phyloP scores from a whole-genome alignment of 495 filamentous ascomycete species.

The Hypoxylon fragiforme region DNA sequence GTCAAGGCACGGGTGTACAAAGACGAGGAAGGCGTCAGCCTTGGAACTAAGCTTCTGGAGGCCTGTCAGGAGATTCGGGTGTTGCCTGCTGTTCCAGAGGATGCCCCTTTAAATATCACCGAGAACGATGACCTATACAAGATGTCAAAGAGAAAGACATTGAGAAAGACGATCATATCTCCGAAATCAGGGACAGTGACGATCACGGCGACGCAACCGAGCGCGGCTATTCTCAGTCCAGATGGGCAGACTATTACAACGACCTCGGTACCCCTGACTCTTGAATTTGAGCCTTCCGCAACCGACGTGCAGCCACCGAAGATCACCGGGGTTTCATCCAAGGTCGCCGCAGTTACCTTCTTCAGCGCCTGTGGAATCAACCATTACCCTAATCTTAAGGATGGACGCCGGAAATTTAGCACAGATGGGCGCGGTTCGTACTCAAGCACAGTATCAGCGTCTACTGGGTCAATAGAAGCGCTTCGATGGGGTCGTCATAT shows the following conservation, averaged over 20 bases:
- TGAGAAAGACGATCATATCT: slow-evolving; percentile 78
- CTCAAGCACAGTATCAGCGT: slow-evolving; percentile 62
- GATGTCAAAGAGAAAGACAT: slow-evolving; percentile 71
- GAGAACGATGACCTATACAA: slow-evolving; percentile 65
- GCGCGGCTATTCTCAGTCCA: slow-evolving; percentile 62
- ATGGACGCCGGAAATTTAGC: slow-evolving; percentile 49
- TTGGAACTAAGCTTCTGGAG: slow-evolving; percentile 47
- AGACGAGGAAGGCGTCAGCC: slow-evolving; percentile 33
- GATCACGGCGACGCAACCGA: slow-evolving; percentile 74
- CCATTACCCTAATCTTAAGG: slow-evolving; percentile 61
- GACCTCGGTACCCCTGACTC: slow-evolving; percentile 67
- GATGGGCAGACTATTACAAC: slow-evolving; percentile 45
- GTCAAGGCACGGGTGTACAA: slow-evolving; percentile 63
- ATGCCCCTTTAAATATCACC: slow-evolving; percentile 71
- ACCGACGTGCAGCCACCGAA: slow-evolving; percentile 63
- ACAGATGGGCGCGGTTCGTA: slow-evolving; percentile 64
- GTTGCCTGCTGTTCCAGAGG: slow-evolving; percentile 72
- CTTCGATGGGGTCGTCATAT: slow-evolving; percentile 67
- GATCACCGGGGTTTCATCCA: slow-evolving; percentile 67
- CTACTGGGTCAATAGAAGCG: slow-evolving; percentile 64
- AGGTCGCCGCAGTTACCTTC: slow-evolving; percentile 75
- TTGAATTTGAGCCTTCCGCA: slow-evolving; percentile 73
- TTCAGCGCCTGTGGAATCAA: slow-evolving; percentile 55
- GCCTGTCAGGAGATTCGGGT: slow-evolving; percentile 67
- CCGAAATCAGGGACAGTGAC: slow-evolving; percentile 74